Base-by-base conservation (phyloP, 1,284 basidiomycete genomes). In the Ceratobasidium papillatum region DNA sequence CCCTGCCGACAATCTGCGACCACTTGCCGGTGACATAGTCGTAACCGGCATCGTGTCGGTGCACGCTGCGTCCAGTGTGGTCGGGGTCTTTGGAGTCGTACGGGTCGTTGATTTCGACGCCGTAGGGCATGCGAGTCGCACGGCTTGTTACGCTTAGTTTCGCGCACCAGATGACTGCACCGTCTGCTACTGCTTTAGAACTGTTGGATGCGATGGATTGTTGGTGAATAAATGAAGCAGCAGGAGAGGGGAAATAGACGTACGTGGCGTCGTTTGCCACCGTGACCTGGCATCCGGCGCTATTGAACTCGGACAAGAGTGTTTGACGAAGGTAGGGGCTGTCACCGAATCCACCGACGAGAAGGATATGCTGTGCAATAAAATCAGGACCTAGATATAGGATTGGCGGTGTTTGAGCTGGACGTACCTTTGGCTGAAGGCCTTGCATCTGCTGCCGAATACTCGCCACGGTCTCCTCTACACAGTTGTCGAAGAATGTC, bases 91-190 rank as follows among this genome's bases (percentile, higher is more conserved):
- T 59, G 12, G 68, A 32, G 56, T 72, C 43, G 45, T 62, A 52
- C 19, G 69, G 45, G 25, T 72, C 69, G 58, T 52, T 62, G 58
- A 62, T 51, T 22, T 62, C 69, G 22, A 72, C 58, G 11, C 75
- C 71, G 51, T 47, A 76, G 8, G 61, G 47, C 41, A 65, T 45
- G 19, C 75, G 61, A 19, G 64, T 63, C 3, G 71, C 71, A n/a
- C 71, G 75, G 32, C 61, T 72, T 5, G 34, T 62, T 9, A 74
- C 75, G 38, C 71, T 54, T 27, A 49, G 71, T 38, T 58, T 62
- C 2, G 52, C 47, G 45, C 45, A 62, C 75, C 75, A 76, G 30
- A 76, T 74, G 11, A 76, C 75, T 11, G 75, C 75, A 38, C 75
- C 75, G 27, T 76, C 75, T 3, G 75, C 49, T 5, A 74, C 71